Evolutionary conservation across 2,329 filamentous ascomycete species (phyloP), one percentile per base, ranked within the genome.

Genomic region (Trichoderma polysporum): DNA sequence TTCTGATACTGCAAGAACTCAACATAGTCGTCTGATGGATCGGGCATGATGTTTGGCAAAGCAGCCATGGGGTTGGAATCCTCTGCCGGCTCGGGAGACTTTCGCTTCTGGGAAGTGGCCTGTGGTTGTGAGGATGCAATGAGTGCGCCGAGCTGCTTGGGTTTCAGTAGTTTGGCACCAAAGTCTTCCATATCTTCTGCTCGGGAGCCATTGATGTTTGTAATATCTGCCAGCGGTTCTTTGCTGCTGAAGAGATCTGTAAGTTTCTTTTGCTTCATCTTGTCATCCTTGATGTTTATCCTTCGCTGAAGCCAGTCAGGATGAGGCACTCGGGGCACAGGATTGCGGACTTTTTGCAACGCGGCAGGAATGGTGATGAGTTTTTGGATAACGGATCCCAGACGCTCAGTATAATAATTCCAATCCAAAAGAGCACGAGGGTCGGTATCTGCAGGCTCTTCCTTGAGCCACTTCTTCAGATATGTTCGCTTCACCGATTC

Each of bases 301-400:
- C 94, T 87, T 68, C 93, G 88, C 74, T 97, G 93, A 37, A 99
- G 85, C 95, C 95, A 99, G 64, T 99, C 96, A 0, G 95, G 95
- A 79, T 99, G 96, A 7, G 91, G 85, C 13, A 99, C 93, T 70
- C 96, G 86, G 15, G 95, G 96, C 1, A 98, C 94, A 0, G 95
- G 95, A 74, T 99, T 99, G 64, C 90, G 87, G 65, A 99, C 86
- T 79, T 97, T 98, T 76, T 99, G 95, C 59, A 99, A 84, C 3
- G 96, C 95, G 17, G 95, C 96, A 2, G 95, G 95, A 71, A 99
- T 99, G 1, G 96, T 99, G 76, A 99, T 97, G 65, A 99, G 87
- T 78, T 99, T 99, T 79, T 99, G 95, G 60, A 99, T 96, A 65
- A 99, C 95, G 0, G 94, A 98, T 0, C 94, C 94, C 22, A 99